Evolutionary conservation across 257 asterid species (phyloP).

Genomic region (Fraxinus excelsior): DNA sequence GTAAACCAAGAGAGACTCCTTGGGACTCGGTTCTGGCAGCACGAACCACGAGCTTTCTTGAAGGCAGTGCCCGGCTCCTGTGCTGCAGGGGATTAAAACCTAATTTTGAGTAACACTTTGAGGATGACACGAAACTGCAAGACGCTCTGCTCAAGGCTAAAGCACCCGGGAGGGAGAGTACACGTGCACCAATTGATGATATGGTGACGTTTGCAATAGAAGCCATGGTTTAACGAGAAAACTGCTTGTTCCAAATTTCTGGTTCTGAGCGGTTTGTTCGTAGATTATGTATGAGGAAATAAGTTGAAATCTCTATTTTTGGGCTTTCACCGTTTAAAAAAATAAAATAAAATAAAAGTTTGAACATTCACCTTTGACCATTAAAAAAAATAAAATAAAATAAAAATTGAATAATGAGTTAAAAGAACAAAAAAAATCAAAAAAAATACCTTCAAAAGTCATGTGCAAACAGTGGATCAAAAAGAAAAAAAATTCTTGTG

Average conservation of each 20-base stretch:
- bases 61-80: constrained; percentile 28
- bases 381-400: too few species aligned
- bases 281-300: background rate
- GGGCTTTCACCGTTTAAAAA: too few species aligned
- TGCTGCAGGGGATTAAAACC: constrained; percentile 38
- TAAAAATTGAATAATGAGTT: too few species aligned
- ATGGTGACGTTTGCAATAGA: constrained; percentile 45
- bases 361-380: too few species aligned
- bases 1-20: constrained; percentile 66
- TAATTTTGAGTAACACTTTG: constrained; percentile 40
- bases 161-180: constrained; percentile 31
- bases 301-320: too few species aligned
- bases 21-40: constrained; percentile 84
- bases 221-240: constrained; percentile 45
- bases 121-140: constrained; percentile 31
- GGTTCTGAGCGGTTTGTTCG: background rate
- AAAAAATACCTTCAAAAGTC: too few species aligned
- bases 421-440: too few species aligned
- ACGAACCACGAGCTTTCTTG: constrained; percentile 60
- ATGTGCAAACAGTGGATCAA: too few species aligned
- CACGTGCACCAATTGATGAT: constrained; percentile 37
- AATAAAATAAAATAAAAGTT: too few species aligned
- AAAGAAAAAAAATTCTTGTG: too few species aligned
- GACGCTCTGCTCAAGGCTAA: constrained; percentile 8
- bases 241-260: background rate